Percentiles rank a stretch among this genome's conserved stretches.
Conservation (phyloP, 331 rosid genomes). For the Rhamnella rubrinervis region DNA sequence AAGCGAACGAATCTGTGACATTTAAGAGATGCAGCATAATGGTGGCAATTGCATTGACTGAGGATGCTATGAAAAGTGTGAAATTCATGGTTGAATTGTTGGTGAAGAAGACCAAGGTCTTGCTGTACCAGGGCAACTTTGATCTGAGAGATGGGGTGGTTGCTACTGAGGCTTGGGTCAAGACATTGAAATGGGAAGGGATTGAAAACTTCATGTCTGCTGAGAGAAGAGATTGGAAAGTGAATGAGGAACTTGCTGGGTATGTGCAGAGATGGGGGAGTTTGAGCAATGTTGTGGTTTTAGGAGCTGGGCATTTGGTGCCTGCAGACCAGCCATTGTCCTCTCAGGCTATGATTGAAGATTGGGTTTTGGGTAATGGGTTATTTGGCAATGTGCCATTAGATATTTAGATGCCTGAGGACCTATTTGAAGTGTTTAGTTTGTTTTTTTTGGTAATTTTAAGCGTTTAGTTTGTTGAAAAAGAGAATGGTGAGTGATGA, state of each 20-base stretch:
- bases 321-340: conserved; percentile 48
- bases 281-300: conserved; percentile 55
- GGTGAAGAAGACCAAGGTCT: conserved; percentile 45
- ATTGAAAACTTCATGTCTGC: conserved; percentile 35
- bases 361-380: conserved; percentile 53
- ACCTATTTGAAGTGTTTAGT: background rate
- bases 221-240: conserved; percentile 57
- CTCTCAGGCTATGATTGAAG: conserved; percentile 69
- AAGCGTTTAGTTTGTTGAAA: no score
- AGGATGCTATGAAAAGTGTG: conserved; percentile 70
- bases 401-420: background rate
- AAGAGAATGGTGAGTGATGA: no score
- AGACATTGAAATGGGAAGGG: conserved; percentile 61
- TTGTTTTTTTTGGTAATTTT: no score
- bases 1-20: conserved; percentile 35
- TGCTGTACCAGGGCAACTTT: conserved; percentile 49
- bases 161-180: conserved; percentile 56
- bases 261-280: conserved; percentile 69
- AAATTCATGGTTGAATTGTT: conserved; percentile 51
- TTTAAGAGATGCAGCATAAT: conserved; percentile 40
- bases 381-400: conserved; percentile 20
- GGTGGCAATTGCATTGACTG: conserved; percentile 36
- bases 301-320: conserved; percentile 64
- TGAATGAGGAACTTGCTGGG: conserved; percentile 55
- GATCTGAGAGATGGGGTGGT: conserved; percentile 61